Base-by-base conservation (phyloP, 1,284 basidiomycete species). In the Hymenochaete sp. region DNA sequence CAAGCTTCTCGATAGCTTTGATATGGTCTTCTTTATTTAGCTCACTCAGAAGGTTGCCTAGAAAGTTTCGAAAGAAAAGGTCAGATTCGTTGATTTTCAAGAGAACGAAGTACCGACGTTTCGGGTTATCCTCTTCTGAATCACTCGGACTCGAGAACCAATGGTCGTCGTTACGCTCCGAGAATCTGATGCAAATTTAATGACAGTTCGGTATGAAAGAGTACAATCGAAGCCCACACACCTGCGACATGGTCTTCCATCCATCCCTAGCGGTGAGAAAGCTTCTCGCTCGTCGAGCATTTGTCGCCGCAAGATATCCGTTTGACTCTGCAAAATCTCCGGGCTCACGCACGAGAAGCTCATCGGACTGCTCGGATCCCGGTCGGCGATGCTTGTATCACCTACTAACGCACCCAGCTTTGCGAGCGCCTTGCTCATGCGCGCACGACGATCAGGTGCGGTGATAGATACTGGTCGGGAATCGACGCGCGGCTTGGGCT, bases 331-430 rank as follows among this genome's bases (percentile, higher is more conserved):
- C 24, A 71, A 59, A 5, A 74, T 62, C 11, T 79, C 74, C 3
- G 66, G 61, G 0, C 74, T 55, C 21, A 82, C 66, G 52, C 77
- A 77, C n/a, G 73, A 81, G 56, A 87, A 87, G 3, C 80, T 82
- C 42, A 85, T 61, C 0, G 76, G 65, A 2, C 73, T 80, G 13
- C 55, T 51, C 6, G 81, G 74, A 53, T 81, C 68, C n/a, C 75
- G 72, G 4, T 62, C 57, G 7, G 65, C 64, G 24, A 79, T 70
- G 8, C 62, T 61, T 3, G 67, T 57, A 54, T 77, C 68, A 18
- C 66, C 69, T 32, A 65, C 63, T 18, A 81, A 61, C 26, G 72
- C 67, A 4, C 74, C 67, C 16, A 86, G 66, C 42, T 63, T 67
- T 7, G 56, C 57, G 4, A 87, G 59, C 0, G 80, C 84, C 3